Base-by-base conservation (phyloP, 345 rosid species). In the Ceriops zippeliana region DNA sequence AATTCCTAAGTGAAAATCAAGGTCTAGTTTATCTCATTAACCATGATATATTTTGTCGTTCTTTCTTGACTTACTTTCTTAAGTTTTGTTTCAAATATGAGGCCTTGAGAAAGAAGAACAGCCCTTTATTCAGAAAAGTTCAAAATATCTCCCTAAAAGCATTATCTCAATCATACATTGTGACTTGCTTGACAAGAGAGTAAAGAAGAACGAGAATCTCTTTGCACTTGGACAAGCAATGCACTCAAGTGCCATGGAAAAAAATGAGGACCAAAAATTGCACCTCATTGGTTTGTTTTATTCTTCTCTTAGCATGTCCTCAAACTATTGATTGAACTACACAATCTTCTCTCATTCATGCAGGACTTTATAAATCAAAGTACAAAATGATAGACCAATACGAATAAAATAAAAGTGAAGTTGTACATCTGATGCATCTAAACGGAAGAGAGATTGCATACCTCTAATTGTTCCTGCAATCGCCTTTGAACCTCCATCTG, bases 401-500 rank as follows among this genome's bases (percentile, higher is more conserved):
- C 49, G 4, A 52, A 20, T 7, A 62, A 20, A 21, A 62, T 52
- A 58, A 26, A 22, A 7, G n/a, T 5, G 26, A 32, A 22, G 57
- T 16, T 32, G 65, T 28, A 7, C 26, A 71, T 26, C 42, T n/a
- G 58, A 30, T 64, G 52, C 15, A 56, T 2, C 30, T 34, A 53
- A 58, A 62, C 66, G 20, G 58, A 42, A 75, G 62, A 42, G 78
- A 61, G 68, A 72, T 76, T 62, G 72, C 89, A 68, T 95, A 85
- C 99, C 91, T 95, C 99, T 75, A 95, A 80, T 79, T 95, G 99
- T 82, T 95, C 99, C 67, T 90, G 96, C 67, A 95, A 78, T 60
- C 99, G 90, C 84, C 90, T 95, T 75, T 91, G 97, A 77, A 95
- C 97, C 76, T 95, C 99, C 93, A 95, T 91, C 75, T 95, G 99